phyloP scores from a whole-genome alignment of 257 asterid genomes.

The Lavandula angustifolia region DNA sequence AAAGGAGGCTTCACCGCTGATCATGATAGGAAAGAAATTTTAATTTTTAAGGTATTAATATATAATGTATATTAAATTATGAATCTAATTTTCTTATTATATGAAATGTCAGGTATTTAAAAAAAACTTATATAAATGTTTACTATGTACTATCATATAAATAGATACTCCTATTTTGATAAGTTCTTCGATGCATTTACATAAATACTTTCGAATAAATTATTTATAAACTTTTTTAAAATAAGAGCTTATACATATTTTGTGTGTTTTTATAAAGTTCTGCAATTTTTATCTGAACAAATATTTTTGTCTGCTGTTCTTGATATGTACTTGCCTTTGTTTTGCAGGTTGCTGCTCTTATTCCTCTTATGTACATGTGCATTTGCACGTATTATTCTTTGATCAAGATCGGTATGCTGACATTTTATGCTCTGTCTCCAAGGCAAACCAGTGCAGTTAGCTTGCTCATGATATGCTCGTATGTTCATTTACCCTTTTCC shows the following conservation, averaged over 20 bases:
- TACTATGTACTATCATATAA: no score
- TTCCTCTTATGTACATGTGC: conserved; percentile 89
- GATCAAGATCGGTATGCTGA: conserved; percentile 82
- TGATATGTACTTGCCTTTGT: conserved; percentile 12
- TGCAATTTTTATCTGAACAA: conserved; percentile 19
- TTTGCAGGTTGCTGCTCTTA: conserved; percentile 62
- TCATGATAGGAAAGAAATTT: conserved; percentile 22
- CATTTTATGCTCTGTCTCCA: conserved; percentile 76
- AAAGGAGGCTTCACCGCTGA: conserved; percentile 56
- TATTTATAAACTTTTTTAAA: no score
- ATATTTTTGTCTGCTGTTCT: not conserved
- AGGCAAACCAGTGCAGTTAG: conserved; percentile 85
- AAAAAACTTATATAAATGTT: no score
- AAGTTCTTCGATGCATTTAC: no score
- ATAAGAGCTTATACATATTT: no score
- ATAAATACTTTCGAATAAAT: no score
- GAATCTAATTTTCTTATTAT: not conserved
- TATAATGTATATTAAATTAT: no score
- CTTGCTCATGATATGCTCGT: conserved; percentile 97
- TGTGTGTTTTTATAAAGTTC: no score
- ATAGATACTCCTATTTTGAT: no score
- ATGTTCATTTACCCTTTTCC: conserved; percentile 33
- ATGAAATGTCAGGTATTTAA: no score
- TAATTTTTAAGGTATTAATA: conserved; percentile 37
- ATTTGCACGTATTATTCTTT: conserved; percentile 82